These are phyloP conservation scores for Macrocybe gigantea DNA, from an alignment of 768 basidiomycete species.

Conservation along the genomic window DNA sequence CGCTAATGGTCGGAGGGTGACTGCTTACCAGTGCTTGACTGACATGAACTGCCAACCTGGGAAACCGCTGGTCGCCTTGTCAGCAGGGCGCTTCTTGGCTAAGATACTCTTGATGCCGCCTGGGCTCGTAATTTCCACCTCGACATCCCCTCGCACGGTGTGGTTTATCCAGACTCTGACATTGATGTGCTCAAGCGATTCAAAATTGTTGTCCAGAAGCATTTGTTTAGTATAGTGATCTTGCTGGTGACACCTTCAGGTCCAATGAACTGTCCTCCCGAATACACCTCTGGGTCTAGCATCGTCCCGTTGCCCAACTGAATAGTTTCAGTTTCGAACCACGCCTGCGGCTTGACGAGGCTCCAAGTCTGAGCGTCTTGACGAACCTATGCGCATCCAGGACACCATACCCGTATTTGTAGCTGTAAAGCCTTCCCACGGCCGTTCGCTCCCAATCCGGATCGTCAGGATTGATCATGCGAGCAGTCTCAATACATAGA, in stretches of 20 bases:
- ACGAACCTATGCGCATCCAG: constrained; percentile 82
- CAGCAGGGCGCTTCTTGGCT: constrained; percentile 63
- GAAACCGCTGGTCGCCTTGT: constrained; percentile 63
- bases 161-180: constrained; percentile 94
- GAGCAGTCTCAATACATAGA: constrained; percentile 71
- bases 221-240: constrained; percentile 57
- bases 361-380: constrained; percentile 78
- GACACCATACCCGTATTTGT: constrained; percentile 95
- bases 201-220: constrained; percentile 73
- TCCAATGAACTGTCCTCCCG: constrained; percentile 63
- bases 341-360: constrained; percentile 90
- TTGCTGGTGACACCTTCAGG: constrained; percentile 58
- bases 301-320: constrained; percentile 61
- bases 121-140: constrained; percentile 85
- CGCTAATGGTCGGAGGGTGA: background rate
- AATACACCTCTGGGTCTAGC: constrained; percentile 43
- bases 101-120: constrained; percentile 81
- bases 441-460: constrained; percentile 91
- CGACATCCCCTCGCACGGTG: constrained; percentile 80
- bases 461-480: constrained; percentile 79
- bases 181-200: constrained; percentile 87
- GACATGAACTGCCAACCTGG: constrained; percentile 99
- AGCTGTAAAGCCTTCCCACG: constrained; percentile 56
- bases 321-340: constrained; percentile 73
- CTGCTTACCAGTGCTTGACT: constrained; percentile 89